Percentiles rank a stretch among this genome's conserved stretches.
Evolutionary conservation across 2,329 filamentous ascomycete species (phyloP).

Genomic region (Cercospora sp.): DNA sequence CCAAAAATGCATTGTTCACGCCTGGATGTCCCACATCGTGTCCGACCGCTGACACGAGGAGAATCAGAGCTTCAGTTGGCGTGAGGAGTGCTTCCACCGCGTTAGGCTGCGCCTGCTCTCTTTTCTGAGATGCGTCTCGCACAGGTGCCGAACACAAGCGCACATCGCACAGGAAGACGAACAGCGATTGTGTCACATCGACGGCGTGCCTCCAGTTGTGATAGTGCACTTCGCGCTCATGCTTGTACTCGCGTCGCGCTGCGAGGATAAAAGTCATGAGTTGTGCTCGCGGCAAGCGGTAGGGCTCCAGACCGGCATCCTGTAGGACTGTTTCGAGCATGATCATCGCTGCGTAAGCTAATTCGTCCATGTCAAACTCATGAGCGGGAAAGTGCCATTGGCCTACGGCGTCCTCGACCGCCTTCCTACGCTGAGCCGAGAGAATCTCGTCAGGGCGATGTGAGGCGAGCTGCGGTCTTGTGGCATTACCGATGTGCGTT

Average conservation of each 20-base stretch:
- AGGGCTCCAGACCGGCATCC: conserved; percentile 77
- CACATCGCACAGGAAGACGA: conserved; percentile 78
- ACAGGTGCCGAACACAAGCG: conserved; percentile 63
- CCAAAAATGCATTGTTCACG: conserved; percentile 95
- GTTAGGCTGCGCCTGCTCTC: conserved; percentile 39
- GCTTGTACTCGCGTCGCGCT: conserved; percentile 91
- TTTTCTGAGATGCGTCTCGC: conserved; percentile 45
- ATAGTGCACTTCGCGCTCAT: conserved; percentile 56
- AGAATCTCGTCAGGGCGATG: conserved; percentile 63
- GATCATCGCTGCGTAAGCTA: conserved; percentile 77
- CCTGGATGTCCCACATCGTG: conserved; percentile 97
- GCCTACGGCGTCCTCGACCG: conserved; percentile 69
- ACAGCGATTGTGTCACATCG: conserved; percentile 91
- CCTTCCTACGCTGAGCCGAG: conserved; percentile 55
- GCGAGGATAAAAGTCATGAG: conserved; percentile 83
- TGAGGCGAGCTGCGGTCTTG: conserved; percentile 26
- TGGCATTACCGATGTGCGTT: conserved; percentile 29
- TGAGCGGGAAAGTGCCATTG: conserved; percentile 89
- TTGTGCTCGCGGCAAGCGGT: conserved; percentile 48
- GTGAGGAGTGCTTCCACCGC: conserved; percentile 74
- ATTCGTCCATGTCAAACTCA: conserved; percentile 83
- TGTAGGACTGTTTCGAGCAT: conserved; percentile 88
- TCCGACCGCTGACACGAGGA: conserved; percentile 93
- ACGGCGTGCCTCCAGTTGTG: conserved; percentile 98
- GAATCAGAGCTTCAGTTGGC: conserved; percentile 83